Evolutionary conservation across 2,329 filamentous ascomycete genomes (phyloP), one percentile per base, ranked within the genome.

Genomic region (Xylaria polymorpha): DNA sequence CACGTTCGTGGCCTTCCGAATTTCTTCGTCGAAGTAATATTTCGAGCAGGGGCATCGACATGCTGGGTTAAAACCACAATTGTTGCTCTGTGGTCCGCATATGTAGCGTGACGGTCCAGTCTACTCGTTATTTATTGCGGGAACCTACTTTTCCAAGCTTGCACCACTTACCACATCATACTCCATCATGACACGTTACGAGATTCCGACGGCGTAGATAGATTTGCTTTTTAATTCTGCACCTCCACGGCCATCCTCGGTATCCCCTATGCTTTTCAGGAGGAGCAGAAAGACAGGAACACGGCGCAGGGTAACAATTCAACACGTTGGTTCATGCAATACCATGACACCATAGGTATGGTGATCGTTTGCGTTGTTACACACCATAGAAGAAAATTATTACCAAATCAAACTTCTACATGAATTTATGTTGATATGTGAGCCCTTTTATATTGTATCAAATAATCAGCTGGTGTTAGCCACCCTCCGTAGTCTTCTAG

Each of bases 121-220:
- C 41, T 37, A 18, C 50, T 59, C 56, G 51, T 32, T 51, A 25
- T 32, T 39, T 22, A 10, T 59, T 43, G 25, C 9, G 43, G 44
- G 46, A 51, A 15, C 43, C 25, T 20, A 10, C 39, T 29, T 29
- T 35, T 8, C 37, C 18, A 22, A 39, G n/a, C 48, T 20, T 32
- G 18, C 44, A 50, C 50, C 29, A 64, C 20, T 46, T 4, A 64
- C 22, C 43, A 46, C 41, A 44, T 32, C 59, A 61, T 32, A 59
- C 43, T 37, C 48, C 43, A 43, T 70, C 56, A 70, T 67, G 62
- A 70, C 67, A 29, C 50, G 37, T 68, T 72, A 70, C n/a, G 68
- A 70, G 61, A 70, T 64, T 62, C 48, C 35, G 55, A 72, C 48
- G 68, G 61, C 41, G 29, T 53, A 68, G 65, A 72, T 71, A 71